These are phyloP conservation scores for Penicillium occitanis DNA, from an alignment of 2,329 filamentous ascomycete genomes.

Conservation along the genomic window DNA sequence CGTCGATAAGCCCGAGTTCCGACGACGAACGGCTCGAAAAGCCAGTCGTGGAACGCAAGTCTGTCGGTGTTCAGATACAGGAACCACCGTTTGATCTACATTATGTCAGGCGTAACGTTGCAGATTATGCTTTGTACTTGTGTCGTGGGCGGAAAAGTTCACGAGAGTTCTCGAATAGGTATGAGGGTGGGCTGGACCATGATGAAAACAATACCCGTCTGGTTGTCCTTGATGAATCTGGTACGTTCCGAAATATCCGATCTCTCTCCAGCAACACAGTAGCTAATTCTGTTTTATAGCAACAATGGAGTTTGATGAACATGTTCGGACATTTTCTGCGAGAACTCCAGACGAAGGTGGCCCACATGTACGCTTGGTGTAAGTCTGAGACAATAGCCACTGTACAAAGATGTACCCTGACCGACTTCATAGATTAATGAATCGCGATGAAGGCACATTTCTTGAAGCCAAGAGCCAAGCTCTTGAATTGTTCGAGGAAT, in stretches of 20 bases:
- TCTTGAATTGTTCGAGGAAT: conserved; percentile 13
- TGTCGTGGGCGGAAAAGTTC: conserved; percentile 23
- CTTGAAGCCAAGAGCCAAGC: conserved; percentile 10
- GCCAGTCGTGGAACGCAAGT: background rate
- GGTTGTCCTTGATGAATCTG: conserved; percentile 17
- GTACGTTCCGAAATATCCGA: background rate
- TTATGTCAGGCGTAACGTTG: background rate
- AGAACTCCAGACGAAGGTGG: conserved; percentile 15
- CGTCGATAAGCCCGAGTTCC: conserved; percentile 7
- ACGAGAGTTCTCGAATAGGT: background rate
- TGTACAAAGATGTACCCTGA: background rate
- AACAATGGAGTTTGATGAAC: conserved; percentile 21
- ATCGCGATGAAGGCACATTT: conserved; percentile 17
- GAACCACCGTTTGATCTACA: background rate
- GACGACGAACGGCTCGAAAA: conserved; percentile 8
- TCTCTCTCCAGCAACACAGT: background rate
- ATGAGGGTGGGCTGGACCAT: too few species aligned
- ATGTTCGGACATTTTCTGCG: conserved; percentile 10
- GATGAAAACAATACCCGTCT: background rate
- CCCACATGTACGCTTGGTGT: conserved; percentile 18
- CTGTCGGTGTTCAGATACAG: background rate
- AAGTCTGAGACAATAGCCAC: background rate
- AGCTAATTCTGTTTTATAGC: background rate
- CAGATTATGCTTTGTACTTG: conserved; percentile 25
- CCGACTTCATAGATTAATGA: conserved; percentile 11